Evolutionary conservation across 176 grass and related monocot genomes (phyloP).

Genomic region (Musa schizocarpa): DNA sequence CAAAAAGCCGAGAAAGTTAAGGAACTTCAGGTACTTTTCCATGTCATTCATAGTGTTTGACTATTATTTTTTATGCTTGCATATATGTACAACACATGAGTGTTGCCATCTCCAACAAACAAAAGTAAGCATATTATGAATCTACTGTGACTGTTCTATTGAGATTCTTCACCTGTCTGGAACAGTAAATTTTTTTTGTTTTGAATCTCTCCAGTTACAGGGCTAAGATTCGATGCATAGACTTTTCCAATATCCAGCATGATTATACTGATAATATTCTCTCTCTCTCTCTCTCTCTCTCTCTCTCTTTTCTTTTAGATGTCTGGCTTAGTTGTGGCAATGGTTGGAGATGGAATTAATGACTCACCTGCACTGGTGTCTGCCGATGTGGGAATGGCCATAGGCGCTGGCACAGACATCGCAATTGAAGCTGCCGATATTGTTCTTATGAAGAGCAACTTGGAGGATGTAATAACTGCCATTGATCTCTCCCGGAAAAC

Average conservation of each 20-base stretch:
- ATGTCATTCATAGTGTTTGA: not conserved
- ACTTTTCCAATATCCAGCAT: too few relatives aligned
- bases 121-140: too few relatives aligned
- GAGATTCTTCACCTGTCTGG: not conserved
- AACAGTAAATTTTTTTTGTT: not conserved
- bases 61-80: not conserved
- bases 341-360: conserved; percentile 93
- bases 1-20: conserved; percentile 20
- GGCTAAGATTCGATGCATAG: too few relatives aligned
- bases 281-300: conserved; percentile 12
- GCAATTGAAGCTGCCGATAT: conserved; percentile 96
- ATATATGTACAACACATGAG: not conserved
- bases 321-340: conserved; percentile 61
- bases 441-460: conserved; percentile 91
- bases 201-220: not conserved
- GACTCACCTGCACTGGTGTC: conserved; percentile 84
- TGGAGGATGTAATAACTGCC: conserved; percentile 86
- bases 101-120: too few relatives aligned
- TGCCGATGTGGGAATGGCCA: conserved; percentile 72
- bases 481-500: conserved; percentile 93
- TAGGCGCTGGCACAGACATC: conserved; percentile 78
- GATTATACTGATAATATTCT: not conserved
- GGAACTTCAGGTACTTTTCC: conserved; percentile 65
- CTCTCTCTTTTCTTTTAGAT: conserved; percentile 34
- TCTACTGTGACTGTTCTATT: not conserved